Evolutionary conservation across 352 stramenopile species (phyloP).

Genomic region (Pythium rhizo-oryzae): DNA sequence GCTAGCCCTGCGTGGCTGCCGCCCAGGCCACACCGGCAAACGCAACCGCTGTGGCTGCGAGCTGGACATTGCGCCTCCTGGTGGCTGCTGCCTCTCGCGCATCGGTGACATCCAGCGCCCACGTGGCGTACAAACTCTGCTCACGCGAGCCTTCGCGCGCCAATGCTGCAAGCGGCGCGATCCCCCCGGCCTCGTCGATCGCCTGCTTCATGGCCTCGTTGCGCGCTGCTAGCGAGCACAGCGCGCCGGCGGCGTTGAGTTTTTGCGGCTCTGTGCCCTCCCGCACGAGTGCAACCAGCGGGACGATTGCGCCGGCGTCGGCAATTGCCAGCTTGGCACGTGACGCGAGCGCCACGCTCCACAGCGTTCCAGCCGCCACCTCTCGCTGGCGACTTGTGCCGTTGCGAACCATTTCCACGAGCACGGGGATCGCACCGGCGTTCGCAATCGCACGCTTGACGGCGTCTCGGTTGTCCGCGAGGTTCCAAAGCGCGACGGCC

Average conservation of each 20-base stretch:
- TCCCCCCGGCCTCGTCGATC: background rate
- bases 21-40: background rate
- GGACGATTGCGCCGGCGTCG: background rate
- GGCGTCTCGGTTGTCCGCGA: slow-evolving; percentile 1
- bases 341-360: background rate
- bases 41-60: background rate
- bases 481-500: background rate
- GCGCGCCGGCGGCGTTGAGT: background rate
- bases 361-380: background rate
- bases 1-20: too few relatives aligned
- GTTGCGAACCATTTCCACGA: background rate
- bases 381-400: background rate
- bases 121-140: background rate
- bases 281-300: background rate
- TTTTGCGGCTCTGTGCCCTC: background rate
- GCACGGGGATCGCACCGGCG: background rate
- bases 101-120: background rate
- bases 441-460: background rate
- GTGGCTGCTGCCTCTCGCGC: background rate
- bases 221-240: background rate
- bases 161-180: background rate
- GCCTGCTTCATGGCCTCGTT: background rate
- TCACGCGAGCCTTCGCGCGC: background rate
- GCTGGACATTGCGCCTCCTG: background rate
- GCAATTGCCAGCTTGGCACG: background rate